Evolutionary conservation across 257 asterid genomes (phyloP).

Genomic region (Plantago ovata): DNA sequence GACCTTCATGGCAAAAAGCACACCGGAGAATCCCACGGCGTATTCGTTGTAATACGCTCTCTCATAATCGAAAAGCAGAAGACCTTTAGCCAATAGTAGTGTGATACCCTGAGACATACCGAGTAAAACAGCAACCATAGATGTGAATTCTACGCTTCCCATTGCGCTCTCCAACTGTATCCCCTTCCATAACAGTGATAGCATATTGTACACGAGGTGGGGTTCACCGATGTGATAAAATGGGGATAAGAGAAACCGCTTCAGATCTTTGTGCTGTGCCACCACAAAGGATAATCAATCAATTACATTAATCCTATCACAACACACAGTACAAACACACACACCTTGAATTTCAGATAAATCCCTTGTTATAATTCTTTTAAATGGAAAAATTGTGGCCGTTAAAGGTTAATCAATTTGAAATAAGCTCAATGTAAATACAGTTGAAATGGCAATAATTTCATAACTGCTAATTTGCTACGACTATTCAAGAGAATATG

Average conservation of each 20-base stretch:
- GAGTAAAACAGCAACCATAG: slow-evolving; percentile 68
- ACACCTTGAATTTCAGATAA: not conserved
- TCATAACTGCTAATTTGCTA: not conserved
- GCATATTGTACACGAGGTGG: slow-evolving; percentile 87
- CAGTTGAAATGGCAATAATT: no score
- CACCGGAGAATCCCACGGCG: slow-evolving; percentile 87
- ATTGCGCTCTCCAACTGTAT: slow-evolving; percentile 66
- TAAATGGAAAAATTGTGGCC: not conserved
- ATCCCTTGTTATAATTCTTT: not conserved
- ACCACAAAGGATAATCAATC: not conserved
- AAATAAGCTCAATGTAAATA: not conserved
- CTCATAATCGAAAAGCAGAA: slow-evolving; percentile 53
- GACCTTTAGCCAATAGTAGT: slow-evolving; percentile 59
- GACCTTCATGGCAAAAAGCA: slow-evolving; percentile 95
- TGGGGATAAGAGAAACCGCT: slow-evolving; percentile 70
- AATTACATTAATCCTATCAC: not conserved
- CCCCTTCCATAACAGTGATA: slow-evolving; percentile 93
- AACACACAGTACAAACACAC: not conserved
- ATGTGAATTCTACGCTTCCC: slow-evolving; percentile 74
- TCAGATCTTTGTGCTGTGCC: slow-evolving; percentile 70
- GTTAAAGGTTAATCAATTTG: not conserved
- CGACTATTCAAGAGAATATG: not conserved
- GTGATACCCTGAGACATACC: slow-evolving; percentile 87
- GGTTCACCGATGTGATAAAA: slow-evolving; percentile 79
- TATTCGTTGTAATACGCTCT: slow-evolving; percentile 70